phyloP scores from a whole-genome alignment of 345 rosid species.

The Aegle marmelos region DNA sequence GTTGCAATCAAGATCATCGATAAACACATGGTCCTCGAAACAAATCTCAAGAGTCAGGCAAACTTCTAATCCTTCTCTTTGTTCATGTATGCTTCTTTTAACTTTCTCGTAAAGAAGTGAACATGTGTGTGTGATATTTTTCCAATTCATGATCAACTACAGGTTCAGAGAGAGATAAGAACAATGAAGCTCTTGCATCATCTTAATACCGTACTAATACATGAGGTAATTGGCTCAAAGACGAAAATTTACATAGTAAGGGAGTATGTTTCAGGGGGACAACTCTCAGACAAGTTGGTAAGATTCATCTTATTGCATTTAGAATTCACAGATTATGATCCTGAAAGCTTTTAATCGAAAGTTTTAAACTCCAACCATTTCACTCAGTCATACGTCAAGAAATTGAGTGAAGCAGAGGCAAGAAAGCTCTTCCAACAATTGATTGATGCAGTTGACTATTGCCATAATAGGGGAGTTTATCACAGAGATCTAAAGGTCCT shows the following conservation, averaged over 20 bases:
- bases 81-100: not conserved
- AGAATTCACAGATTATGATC: not conserved
- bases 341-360: not conserved
- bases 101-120: not conserved
- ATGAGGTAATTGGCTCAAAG: slow-evolving; percentile 83
- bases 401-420: slow-evolving; percentile 65
- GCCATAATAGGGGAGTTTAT: slow-evolving; percentile 85
- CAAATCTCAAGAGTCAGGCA: slow-evolving; percentile 70
- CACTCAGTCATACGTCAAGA: slow-evolving; percentile 50
- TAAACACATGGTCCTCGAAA: slow-evolving; percentile 63
- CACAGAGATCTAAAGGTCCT: slow-evolving; percentile 89
- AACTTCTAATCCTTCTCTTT: slow-evolving; percentile 7
- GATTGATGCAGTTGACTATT: slow-evolving; percentile 84
- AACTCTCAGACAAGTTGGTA: slow-evolving; percentile 81
- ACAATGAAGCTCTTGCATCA: slow-evolving; percentile 90
- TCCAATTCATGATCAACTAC: slow-evolving; percentile 4
- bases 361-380: not conserved
- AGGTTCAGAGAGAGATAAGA: slow-evolving; percentile 79
- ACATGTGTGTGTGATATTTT: not conserved
- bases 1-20: slow-evolving; percentile 85
- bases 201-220: slow-evolving; percentile 64
- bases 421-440: slow-evolving; percentile 81
- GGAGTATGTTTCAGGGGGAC: slow-evolving; percentile 92
- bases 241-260: slow-evolving; percentile 83
- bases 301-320: slow-evolving; percentile 20